Evolutionary conservation across 495 filamentous ascomycete species (phyloP).

Genomic region (Trichodelitschia bisporula): DNA sequence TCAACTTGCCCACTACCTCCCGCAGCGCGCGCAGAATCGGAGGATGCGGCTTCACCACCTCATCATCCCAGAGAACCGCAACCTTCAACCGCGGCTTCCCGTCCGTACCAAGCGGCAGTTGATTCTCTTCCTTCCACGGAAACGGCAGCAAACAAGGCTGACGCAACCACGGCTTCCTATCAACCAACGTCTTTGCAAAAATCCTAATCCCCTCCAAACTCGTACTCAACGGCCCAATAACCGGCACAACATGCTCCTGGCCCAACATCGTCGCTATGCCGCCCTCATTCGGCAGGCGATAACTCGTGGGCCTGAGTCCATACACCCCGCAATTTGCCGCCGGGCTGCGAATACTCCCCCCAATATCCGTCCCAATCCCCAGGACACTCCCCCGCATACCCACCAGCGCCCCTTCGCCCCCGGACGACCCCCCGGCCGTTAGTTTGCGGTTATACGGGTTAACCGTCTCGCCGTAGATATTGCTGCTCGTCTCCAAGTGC

Average conservation of each 20-base stretch:
- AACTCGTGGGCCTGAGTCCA: conserved; percentile 35
- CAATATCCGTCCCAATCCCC: conserved; percentile 14
- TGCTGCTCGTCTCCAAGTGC: conserved; percentile 30
- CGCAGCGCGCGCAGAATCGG: conserved; percentile 36
- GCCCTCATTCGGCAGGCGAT: conserved; percentile 29
- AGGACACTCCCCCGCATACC: conserved; percentile 9
- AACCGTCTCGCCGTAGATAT: conserved; percentile 26
- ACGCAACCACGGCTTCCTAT: conserved; percentile 28
- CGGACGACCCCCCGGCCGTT: conserved; percentile 10
- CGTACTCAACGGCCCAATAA: conserved; percentile 36
- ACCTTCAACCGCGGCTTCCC: conserved; percentile 23
- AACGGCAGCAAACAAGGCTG: conserved; percentile 34
- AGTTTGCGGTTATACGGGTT: conserved; percentile 9
- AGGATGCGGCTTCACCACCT: conserved; percentile 44
- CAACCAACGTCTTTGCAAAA: conserved; percentile 34
- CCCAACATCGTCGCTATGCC: conserved; percentile 23
- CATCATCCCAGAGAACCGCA: conserved; percentile 46
- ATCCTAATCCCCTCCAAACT: conserved; percentile 36
- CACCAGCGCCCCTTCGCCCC: conserved; percentile 12
- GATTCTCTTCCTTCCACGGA: conserved; percentile 25
- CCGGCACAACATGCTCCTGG: conserved; percentile 32
- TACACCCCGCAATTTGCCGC: conserved; percentile 39
- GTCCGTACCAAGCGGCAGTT: conserved; percentile 10
- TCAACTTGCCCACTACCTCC: conserved; percentile 28
- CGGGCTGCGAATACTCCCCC: conserved; percentile 19